Conservation (phyloP, 495 filamentous ascomycete genomes). For the Tuber melanosporum region DNA sequence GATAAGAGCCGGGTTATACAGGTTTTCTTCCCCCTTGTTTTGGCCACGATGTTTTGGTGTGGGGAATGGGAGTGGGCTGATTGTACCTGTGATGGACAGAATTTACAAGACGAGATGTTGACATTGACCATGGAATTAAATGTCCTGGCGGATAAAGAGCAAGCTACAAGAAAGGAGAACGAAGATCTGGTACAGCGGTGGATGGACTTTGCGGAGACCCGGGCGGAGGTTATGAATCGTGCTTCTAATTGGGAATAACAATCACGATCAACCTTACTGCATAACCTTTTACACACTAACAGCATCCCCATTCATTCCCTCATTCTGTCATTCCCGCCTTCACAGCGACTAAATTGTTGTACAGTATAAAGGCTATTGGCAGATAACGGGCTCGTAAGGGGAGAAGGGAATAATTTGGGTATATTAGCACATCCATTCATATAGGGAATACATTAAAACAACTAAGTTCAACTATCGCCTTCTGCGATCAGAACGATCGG, state of each 20-base stretch:
- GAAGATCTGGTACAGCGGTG: slow-evolving; percentile 79
- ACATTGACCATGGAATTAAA: slow-evolving; percentile 80
- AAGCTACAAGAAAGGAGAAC: slow-evolving; percentile 71
- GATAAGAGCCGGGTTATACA: slow-evolving; percentile 76
- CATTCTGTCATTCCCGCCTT: not conserved
- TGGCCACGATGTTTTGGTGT: not conserved
- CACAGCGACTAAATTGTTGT: not conserved
- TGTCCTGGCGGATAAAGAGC: slow-evolving; percentile 65
- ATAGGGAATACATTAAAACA: not conserved
- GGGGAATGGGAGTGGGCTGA: not conserved
- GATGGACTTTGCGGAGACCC: slow-evolving; percentile 78
- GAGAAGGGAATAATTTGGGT: not conserved
- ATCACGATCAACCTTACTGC: not conserved
- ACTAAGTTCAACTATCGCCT: not conserved
- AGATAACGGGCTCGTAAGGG: not conserved
- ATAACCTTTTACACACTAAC: not conserved
- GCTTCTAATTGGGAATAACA: slow-evolving; percentile 31
- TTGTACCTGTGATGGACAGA: slow-evolving; percentile 45
- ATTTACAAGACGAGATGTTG: slow-evolving; percentile 85
- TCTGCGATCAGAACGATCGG: not conserved
- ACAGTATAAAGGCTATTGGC: not conserved
- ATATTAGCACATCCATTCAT: not conserved
- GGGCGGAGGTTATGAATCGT: slow-evolving; percentile 80
- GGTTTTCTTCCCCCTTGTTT: slow-evolving; percentile 42
- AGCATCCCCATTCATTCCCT: not conserved